Evolutionary conservation across 2,329 filamentous ascomycete species (phyloP).

Genomic region (Scedosporium minutisporum): DNA sequence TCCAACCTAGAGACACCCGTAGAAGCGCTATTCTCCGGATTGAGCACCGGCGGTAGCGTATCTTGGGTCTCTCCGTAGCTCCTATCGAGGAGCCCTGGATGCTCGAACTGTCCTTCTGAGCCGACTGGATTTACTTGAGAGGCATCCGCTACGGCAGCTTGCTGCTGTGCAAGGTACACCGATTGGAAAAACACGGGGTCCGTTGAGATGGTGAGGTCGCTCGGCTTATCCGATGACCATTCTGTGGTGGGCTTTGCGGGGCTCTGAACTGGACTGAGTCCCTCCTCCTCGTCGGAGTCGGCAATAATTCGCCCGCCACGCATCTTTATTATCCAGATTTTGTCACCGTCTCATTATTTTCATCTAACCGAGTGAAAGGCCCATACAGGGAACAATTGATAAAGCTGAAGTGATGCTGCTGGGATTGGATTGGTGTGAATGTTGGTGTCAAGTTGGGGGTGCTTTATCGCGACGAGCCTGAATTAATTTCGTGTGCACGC

Average conservation of each 20-base stretch:
- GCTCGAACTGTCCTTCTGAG: conserved; percentile 8
- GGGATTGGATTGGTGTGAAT: background rate
- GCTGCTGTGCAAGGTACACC: conserved; percentile 36
- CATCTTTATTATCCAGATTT: background rate
- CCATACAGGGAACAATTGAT: background rate
- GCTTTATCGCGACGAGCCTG: background rate
- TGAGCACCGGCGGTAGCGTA: conserved; percentile 8
- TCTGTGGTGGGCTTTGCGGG: conserved; percentile 4
- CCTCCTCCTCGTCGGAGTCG: conserved; percentile 30
- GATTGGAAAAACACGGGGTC: conserved; percentile 37
- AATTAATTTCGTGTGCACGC: background rate
- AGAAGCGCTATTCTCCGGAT: conserved; percentile 14
- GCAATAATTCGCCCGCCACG: conserved; percentile 19
- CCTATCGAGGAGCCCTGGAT: conserved; percentile 11
- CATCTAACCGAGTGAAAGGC: background rate
- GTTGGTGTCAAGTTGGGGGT: background rate
- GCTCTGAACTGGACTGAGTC: conserved; percentile 13
- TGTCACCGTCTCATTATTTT: background rate
- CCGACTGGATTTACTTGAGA: background rate
- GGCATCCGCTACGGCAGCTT: conserved; percentile 12
- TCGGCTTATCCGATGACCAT: conserved; percentile 16
- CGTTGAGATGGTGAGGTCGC: conserved; percentile 30
- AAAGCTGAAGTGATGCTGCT: background rate
- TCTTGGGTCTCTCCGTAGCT: conserved; percentile 22
- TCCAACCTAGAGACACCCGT: conserved; percentile 19